phyloP scores from a whole-genome alignment of 495 filamentous ascomycete genomes.

The Daldinia loculata region DNA sequence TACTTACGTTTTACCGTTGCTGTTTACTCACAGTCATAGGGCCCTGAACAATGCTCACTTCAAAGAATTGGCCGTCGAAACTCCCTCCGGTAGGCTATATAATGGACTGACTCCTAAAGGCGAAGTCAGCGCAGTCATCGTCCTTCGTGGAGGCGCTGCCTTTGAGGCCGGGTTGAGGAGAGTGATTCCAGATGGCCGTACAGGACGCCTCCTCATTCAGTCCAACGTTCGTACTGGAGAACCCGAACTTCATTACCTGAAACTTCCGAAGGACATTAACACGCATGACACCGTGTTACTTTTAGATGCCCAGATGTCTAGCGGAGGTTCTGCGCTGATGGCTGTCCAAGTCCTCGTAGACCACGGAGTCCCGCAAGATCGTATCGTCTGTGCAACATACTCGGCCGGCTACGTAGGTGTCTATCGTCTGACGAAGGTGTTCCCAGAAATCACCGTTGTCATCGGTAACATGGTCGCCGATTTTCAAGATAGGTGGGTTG shows the following conservation, averaged over 20 bases:
- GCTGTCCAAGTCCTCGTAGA: conserved; percentile 93
- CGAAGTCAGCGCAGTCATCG: conserved; percentile 83
- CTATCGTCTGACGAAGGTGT: conserved; percentile 84
- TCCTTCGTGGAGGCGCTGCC: conserved; percentile 85
- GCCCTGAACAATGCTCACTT: conserved; percentile 79
- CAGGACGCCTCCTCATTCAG: conserved; percentile 89
- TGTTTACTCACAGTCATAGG: conserved; percentile 51
- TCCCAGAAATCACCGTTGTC: conserved; percentile 83
- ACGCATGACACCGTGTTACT: conserved; percentile 81
- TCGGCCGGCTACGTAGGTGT: conserved; percentile 82
- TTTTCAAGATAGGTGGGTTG: conserved; percentile 82
- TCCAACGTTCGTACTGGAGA: conserved; percentile 84
- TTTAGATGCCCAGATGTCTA: conserved; percentile 92
- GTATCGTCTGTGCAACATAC: conserved; percentile 89
- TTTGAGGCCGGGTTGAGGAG: conserved; percentile 88
- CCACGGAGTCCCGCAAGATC: conserved; percentile 86
- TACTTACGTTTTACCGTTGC: not conserved
- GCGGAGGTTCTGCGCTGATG: conserved; percentile 94
- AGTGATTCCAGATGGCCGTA: conserved; percentile 89
- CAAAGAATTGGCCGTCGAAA: conserved; percentile 65
- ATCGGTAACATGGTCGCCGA: conserved; percentile 81
- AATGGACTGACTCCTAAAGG: conserved; percentile 71
- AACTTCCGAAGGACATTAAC: conserved; percentile 74
- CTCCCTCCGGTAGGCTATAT: conserved; percentile 73
- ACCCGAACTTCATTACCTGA: conserved; percentile 89